These are phyloP conservation scores for Blastobotrys capitulatus DNA, from an alignment of 1,139 yeast species.

Conservation along the genomic window DNA sequence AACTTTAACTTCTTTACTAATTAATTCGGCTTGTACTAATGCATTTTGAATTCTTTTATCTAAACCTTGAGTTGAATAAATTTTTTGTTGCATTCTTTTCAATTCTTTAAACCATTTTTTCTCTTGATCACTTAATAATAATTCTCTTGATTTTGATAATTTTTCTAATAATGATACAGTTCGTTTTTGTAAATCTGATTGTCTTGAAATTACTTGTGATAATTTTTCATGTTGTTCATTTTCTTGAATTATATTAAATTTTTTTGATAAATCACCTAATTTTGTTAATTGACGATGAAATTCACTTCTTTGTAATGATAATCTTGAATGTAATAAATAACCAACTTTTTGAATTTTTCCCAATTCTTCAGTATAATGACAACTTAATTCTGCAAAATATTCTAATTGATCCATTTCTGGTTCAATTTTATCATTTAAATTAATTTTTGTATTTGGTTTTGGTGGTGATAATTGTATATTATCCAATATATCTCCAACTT, in stretches of 20 bases:
- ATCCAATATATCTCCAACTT: conserved; percentile 10
- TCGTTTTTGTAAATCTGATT: conserved; percentile 32
- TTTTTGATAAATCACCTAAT: conserved; percentile 21
- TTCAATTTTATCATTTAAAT: conserved; percentile 13
- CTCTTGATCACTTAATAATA: conserved; percentile 39
- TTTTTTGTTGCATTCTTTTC: conserved; percentile 25
- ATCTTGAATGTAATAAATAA: conserved; percentile 29
- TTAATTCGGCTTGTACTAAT: conserved; percentile 15
- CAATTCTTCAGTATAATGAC: conserved; percentile 26
- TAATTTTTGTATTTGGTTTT: not conserved
- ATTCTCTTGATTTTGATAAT: conserved; percentile 25
- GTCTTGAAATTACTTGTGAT: conserved; percentile 26
- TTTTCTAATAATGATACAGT: conserved; percentile 29
- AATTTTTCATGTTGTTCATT: conserved; percentile 13
- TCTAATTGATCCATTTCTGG: conserved; percentile 23
- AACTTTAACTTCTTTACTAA: conserved; percentile 11
- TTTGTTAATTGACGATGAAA: conserved; percentile 37
- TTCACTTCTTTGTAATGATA: conserved; percentile 32
- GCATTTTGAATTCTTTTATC: conserved; percentile 22
- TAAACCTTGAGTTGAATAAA: conserved; percentile 19
- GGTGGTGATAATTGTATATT: conserved; percentile 8
- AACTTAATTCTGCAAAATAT: conserved; percentile 26
- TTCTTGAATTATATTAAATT: conserved; percentile 25
- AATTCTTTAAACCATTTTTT: conserved; percentile 43
- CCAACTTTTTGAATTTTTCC: conserved; percentile 30